These are phyloP conservation scores for Cutaneotrichosporon sp. DNA, from an alignment of 1,284 basidiomycete species.

Conservation along the genomic window DNA sequence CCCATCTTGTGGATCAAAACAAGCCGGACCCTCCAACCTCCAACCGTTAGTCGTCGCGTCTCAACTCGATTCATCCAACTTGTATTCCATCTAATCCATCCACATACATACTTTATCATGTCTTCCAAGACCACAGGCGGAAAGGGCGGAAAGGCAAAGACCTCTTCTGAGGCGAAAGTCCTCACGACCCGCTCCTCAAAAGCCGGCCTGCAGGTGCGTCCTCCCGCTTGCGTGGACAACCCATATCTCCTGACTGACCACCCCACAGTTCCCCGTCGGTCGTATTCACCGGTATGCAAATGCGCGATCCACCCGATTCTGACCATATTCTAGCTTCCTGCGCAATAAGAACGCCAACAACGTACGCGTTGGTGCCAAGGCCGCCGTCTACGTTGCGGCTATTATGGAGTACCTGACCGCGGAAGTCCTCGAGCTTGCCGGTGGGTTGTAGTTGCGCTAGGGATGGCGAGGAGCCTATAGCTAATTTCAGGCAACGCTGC, in stretches of 20 bases:
- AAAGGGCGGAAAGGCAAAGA: slow-evolving; percentile 52
- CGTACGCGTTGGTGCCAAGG: slow-evolving; percentile 54
- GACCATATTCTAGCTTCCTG: slow-evolving; percentile 62
- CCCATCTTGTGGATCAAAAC: not conserved
- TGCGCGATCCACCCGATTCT: not conserved
- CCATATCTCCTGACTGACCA: not conserved
- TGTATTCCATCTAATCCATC: slow-evolving; percentile 13
- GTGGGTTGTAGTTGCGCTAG: slow-evolving; percentile 23
- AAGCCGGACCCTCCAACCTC: no score
- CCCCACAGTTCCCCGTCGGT: slow-evolving; percentile 42
- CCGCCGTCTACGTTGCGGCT: slow-evolving; percentile 50
- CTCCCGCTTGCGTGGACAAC: not conserved
- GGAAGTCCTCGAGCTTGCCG: slow-evolving; percentile 51
- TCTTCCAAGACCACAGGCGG: slow-evolving; percentile 47
- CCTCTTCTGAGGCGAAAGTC: slow-evolving; percentile 48
- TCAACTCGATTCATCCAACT: slow-evolving; percentile 11
- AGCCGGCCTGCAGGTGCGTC: slow-evolving; percentile 73
- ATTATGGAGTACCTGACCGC: slow-evolving; percentile 51
- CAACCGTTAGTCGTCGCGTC: not conserved
- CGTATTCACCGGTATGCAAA: slow-evolving; percentile 41
- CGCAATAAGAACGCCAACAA: slow-evolving; percentile 91
- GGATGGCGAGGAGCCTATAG: no score
- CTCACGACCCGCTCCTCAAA: slow-evolving; percentile 71
- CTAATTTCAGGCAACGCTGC: slow-evolving; percentile 76
- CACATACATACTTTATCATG: slow-evolving; percentile 27